Evolutionary conservation across 768 basidiomycete genomes (phyloP).

Genomic region (Galerina marginata): DNA sequence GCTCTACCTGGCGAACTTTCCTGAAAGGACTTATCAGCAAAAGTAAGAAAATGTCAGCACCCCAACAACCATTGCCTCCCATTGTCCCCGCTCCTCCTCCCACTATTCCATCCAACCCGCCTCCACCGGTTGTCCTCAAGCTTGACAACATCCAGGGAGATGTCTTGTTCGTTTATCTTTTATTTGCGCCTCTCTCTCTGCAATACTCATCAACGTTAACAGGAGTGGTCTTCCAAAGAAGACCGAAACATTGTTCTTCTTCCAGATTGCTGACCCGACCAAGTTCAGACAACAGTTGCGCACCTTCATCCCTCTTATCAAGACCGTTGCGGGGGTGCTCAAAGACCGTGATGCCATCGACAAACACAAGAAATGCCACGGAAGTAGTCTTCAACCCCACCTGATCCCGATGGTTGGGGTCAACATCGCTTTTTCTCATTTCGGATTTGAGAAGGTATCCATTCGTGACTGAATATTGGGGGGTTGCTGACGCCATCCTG

Average conservation of each 20-base stretch:
- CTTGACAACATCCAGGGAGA: constrained; percentile 54
- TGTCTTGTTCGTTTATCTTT: constrained; percentile 40
- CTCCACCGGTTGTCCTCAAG: constrained; percentile 29
- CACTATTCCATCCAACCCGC: background rate
- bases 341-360: constrained; percentile 44
- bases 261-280: constrained; percentile 48
- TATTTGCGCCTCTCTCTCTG: background rate
- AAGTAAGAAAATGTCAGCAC: background rate
- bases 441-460: constrained; percentile 47
- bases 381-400: constrained; percentile 20
- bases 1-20: background rate
- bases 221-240: constrained; percentile 63
- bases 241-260: constrained; percentile 55
- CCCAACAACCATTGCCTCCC: constrained; percentile 1
- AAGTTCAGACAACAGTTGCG: constrained; percentile 49
- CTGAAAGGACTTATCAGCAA: background rate
- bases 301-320: constrained; percentile 49
- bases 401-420: constrained; percentile 49
- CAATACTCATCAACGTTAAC: background rate
- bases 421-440: constrained; percentile 60
- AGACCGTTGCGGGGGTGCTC: constrained; percentile 46
- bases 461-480: background rate
- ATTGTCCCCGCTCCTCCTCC: background rate
- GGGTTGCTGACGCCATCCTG: background rate
- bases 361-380: constrained; percentile 39